These are phyloP conservation scores for Coprinopsis strossmayeri DNA, from an alignment of 768 basidiomycete genomes.

Conservation along the genomic window DNA sequence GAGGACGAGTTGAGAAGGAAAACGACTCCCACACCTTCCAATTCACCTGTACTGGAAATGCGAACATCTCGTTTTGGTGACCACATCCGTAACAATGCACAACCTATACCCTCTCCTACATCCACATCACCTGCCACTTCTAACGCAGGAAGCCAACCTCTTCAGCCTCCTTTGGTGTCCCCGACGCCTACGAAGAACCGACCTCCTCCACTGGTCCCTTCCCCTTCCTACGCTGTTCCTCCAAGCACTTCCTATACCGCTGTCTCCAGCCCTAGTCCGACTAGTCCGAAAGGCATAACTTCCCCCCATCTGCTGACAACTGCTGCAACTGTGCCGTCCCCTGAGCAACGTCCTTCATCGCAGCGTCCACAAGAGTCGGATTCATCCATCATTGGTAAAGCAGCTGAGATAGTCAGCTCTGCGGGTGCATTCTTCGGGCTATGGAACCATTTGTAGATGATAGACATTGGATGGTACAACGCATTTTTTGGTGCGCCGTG, in stretches of 20 bases:
- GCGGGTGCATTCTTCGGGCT: conserved; percentile 73
- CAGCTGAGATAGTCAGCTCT: conserved; percentile 74
- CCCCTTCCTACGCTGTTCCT: conserved; percentile 8
- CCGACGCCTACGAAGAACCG: not conserved
- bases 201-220: conserved; percentile 10
- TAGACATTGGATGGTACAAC: not conserved
- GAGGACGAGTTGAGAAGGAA: conserved; percentile 21
- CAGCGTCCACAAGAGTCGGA: conserved; percentile 14
- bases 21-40: conserved; percentile 53
- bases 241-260: conserved; percentile 10
- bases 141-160: not conserved
- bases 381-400: conserved; percentile 37
- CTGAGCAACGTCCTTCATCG: conserved; percentile 14
- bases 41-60: conserved; percentile 40
- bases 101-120: conserved; percentile 8
- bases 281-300: not conserved
- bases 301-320: conserved; percentile 9
- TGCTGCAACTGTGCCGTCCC: conserved; percentile 10
- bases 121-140: not conserved
- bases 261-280: conserved; percentile 2
- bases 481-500: too few species aligned
- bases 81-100: conserved; percentile 11
- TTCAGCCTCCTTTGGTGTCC: not conserved
- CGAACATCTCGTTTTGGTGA: conserved; percentile 18
- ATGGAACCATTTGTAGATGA: conserved; percentile 22